These are phyloP conservation scores for Phialophora tarda DNA, from an alignment of 2,329 filamentous ascomycete genomes.

Conservation along the genomic window DNA sequence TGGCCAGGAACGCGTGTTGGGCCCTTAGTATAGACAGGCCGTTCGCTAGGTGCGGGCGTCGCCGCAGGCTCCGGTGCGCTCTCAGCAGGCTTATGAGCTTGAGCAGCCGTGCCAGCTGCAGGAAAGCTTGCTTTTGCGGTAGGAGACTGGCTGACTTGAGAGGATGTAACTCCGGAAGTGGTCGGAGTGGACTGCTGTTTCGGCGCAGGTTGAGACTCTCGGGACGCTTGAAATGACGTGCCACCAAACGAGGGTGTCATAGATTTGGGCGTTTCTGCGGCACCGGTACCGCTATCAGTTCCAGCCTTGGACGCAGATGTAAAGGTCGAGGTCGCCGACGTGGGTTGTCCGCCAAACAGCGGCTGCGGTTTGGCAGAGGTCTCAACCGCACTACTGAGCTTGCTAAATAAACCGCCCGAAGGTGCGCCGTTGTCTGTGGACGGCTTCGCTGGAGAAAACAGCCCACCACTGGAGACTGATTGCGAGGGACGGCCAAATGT, in stretches of 20 bases:
- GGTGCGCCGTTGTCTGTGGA: constrained; percentile 2
- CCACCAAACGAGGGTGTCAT: constrained; percentile 10
- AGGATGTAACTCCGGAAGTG: background rate
- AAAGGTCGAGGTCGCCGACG: constrained; percentile 5
- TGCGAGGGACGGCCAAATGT: constrained; percentile 19
- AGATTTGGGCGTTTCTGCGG: constrained; percentile 9
- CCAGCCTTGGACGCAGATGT: constrained; percentile 7
- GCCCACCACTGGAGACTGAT: constrained; percentile 19
- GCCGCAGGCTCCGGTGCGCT: constrained; percentile 1
- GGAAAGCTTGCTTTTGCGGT: constrained; percentile 19
- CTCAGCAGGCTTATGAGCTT: constrained; percentile 8
- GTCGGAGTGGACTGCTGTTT: background rate
- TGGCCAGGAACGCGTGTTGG: constrained; percentile 34
- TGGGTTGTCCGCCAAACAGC: constrained; percentile 19
- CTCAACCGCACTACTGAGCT: constrained; percentile 13
- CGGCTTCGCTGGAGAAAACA: constrained; percentile 26
- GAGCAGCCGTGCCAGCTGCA: constrained; percentile 7
- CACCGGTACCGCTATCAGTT: background rate
- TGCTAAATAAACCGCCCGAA: constrained; percentile 15
- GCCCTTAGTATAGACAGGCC: constrained; percentile 37
- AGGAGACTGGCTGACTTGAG: background rate
- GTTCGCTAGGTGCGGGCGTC: constrained; percentile 20
- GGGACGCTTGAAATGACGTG: constrained; percentile 8
- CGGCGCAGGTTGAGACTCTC: constrained; percentile 10
- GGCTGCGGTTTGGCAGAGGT: constrained; percentile 7